Percentiles rank a stretch among this genome's conserved stretches.
Evolutionary conservation across 1,139 yeast species (phyloP).

Genomic region (Suhomyces bribrorum): DNA sequence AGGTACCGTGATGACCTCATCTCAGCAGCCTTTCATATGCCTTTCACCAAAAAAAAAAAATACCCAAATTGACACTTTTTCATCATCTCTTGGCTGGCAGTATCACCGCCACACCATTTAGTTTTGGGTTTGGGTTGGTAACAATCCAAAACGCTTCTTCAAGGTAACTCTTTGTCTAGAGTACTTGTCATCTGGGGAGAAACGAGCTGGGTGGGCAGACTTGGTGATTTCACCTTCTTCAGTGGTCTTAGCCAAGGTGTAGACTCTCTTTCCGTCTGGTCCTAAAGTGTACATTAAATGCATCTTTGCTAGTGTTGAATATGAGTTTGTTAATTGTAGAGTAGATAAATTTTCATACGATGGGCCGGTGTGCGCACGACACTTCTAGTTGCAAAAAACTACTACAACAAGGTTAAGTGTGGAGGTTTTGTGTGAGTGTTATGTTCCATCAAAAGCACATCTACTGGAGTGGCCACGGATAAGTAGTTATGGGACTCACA

Average conservation of each 20-base stretch:
- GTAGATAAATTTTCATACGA: constrained; percentile 11
- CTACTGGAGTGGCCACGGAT: no score
- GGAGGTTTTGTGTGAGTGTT: no score
- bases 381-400: constrained; percentile 3
- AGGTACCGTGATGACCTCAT: neutral
- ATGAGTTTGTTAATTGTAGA: neutral
- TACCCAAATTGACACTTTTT: neutral
- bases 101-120: neutral
- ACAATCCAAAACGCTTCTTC: constrained; percentile 88
- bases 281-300: constrained; percentile 98
- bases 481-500: no score
- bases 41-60: neutral
- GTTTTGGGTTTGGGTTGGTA: constrained; percentile 73
- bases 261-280: constrained; percentile 91
- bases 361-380: constrained; percentile 12
- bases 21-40: neutral
- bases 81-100: neutral
- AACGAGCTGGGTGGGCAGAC: constrained; percentile 99
- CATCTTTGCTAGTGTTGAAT: constrained; percentile 48
- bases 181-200: constrained; percentile 98
- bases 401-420: no score
- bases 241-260: constrained; percentile 83
- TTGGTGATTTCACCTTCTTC: constrained; percentile 92
- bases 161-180: constrained; percentile 98
- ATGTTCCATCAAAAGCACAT: no score